phyloP scores from a whole-genome alignment of 2,329 filamentous ascomycete genomes.

The Aschersonia sp. region DNA sequence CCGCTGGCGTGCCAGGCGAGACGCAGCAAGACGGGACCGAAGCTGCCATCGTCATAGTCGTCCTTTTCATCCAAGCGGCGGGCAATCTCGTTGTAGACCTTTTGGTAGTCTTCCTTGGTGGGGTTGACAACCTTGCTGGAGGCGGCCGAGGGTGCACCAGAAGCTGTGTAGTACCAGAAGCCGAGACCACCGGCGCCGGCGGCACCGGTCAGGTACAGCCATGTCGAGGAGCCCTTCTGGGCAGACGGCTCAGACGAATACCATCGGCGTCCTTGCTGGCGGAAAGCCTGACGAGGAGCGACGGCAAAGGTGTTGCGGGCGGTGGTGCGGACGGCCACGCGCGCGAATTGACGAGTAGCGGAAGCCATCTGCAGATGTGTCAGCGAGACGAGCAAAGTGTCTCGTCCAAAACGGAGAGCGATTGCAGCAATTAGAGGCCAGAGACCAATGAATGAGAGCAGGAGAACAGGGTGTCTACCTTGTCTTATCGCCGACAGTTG shows the following conservation, averaged over 20 bases:
- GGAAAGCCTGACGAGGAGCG: conserved; percentile 52
- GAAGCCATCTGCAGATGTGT: conserved; percentile 18
- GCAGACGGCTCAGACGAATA: conserved; percentile 56
- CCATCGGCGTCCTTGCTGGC: conserved; percentile 59
- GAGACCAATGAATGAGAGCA: no score
- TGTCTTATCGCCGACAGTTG: no score
- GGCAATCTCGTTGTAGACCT: conserved; percentile 83
- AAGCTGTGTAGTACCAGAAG: conserved; percentile 50
- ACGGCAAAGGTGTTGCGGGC: conserved; percentile 42
- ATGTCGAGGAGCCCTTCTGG: conserved; percentile 31
- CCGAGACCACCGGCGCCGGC: conserved; percentile 47
- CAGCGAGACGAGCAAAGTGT: background rate
- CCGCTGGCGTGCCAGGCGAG: conserved; percentile 91
- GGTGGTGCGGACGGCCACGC: conserved; percentile 43
- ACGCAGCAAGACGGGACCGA: conserved; percentile 78
- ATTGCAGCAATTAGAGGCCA: no score
- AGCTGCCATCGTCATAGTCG: conserved; percentile 93
- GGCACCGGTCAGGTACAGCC: conserved; percentile 44
- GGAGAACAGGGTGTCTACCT: no score
- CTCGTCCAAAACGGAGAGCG: no score
- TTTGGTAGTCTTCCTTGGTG: conserved; percentile 80
- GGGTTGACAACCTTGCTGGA: conserved; percentile 51
- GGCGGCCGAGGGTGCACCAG: conserved; percentile 29
- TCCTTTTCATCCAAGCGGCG: conserved; percentile 70
- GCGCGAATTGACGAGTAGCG: conserved; percentile 38